Evolutionary conservation across 352 stramenopile species (phyloP), one percentile per base, ranked within the genome.

Genomic region (Pythium monospermum): DNA sequence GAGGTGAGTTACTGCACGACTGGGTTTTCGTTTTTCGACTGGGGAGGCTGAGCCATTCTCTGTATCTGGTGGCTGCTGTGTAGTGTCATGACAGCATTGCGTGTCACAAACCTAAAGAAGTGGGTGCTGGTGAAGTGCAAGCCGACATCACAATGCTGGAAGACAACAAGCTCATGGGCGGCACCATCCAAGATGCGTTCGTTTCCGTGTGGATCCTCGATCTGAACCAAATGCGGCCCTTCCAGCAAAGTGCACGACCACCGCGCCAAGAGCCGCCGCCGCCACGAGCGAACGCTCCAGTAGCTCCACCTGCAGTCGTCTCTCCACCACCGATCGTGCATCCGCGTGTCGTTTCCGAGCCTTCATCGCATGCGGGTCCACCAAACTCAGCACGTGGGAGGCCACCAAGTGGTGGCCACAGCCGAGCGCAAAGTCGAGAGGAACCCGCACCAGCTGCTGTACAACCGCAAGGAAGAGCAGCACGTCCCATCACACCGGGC

Each of bases 81-180:
- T 37, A 89, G 83, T 93, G 77, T 23, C 83, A 93, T 35, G 83
- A 91, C 38, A 90, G 71, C 48, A 62, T 90, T 16, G 57, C 71
- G 32, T 85, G 73, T 47, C 64, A 71, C 15, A 69, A 72, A 23
- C 59, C 73, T 18, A 85, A 88, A 51, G 76, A 87, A 22, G 31
- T 72, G 16, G 77, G 63, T 1, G 57, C 51, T 27, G 66, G 75
- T 16, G 78, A 91, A 57, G 59, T 65, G 21, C 76, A 86, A 22
- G 75, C 69, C 4, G 83, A 91, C 57, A 79, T 78, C 26, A 84
- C 73, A 2, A 90, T 94, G 66, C 68, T 84, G 11, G 72, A 91
- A 37, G 82, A 90, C 49, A 85, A 88, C 68, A 87, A 94, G 40
- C 58, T 91, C 36, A 87, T 91, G 73, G 78, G 81, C 18, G 80